Evolutionary conservation across 768 basidiomycete species (phyloP), one percentile per base, ranked within the genome.

Genomic region (Suillus sp.): DNA sequence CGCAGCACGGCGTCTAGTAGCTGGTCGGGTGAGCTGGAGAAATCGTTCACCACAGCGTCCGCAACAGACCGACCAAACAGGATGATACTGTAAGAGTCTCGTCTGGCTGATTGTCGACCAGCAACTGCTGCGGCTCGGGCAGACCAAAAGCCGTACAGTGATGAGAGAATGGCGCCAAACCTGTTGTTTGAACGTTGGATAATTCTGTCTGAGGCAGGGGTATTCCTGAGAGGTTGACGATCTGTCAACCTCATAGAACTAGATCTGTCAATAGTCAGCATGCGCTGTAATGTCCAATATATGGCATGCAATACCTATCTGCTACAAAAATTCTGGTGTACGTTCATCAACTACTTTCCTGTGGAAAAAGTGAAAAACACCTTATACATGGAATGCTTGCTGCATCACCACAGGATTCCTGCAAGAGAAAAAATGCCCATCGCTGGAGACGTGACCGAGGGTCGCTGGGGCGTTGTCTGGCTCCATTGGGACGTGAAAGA

Each of bases 381-480:
- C 84, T 63, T 70, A 87, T 84, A 88, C 84, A 69, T 88, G 86
- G 72, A 82, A 87, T 0, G 86, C 78, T 65, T 82, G 85, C 27
- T 80, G 81, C 71, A 83, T 70, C 9, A 81, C 74, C 1, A 75
- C 76, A 1, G 87, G 87, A 65, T 87, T 85, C 60, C 76, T 77
- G 72, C 86, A 88, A 1, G 70, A 30, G 62, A 85, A 88, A 13
- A 77, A 66, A 68, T 88, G 87, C 0, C 87, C 86, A 58, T 88
- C 86, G 20, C 72, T 74, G 3, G 86, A 87, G 50, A 84, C 64
- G 65, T 88, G 82, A 5, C 85, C 81, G 2, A 72, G n/a, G 0
- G 75, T 77, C 2, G 67, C 65, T 0, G 70, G 64, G 1, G 71
- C 66, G 6, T 73, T 66, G 22, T 71, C 71, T 5, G 72, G 66